These are phyloP conservation scores for Neonothopanus nambi DNA, from an alignment of 1,284 basidiomycete genomes.

Conservation along the genomic window DNA sequence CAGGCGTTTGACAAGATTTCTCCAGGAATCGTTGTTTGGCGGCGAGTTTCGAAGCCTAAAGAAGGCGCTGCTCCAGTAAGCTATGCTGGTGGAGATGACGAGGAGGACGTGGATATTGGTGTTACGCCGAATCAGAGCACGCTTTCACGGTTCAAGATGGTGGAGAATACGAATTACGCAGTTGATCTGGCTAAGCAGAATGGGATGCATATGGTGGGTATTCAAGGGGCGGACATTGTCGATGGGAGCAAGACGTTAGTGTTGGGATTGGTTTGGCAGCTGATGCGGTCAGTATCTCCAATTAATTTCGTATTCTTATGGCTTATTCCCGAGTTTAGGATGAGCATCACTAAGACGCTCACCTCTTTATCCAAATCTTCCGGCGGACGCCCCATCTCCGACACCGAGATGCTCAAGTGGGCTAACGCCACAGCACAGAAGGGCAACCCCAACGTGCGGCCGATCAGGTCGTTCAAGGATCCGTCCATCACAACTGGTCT, in stretches of 20 bases:
- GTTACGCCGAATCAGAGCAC: conserved; percentile 80
- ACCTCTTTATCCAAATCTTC: conserved; percentile 73
- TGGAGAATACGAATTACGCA: conserved; percentile 97
- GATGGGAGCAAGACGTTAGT: conserved; percentile 91
- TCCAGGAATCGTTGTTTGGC: conserved; percentile 92
- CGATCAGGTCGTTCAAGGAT: conserved; percentile 94
- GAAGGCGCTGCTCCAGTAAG: conserved; percentile 53
- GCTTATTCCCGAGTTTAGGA: conserved; percentile 35
- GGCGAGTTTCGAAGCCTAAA: conserved; percentile 91
- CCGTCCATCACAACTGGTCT: conserved; percentile 86
- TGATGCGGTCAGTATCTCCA: conserved; percentile 74
- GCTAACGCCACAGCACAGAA: conserved; percentile 88
- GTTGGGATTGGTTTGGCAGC: conserved; percentile 95
- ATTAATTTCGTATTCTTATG: neutral
- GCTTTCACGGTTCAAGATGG: conserved; percentile 93
- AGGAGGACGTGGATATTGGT: conserved; percentile 75
- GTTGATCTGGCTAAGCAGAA: conserved; percentile 93
- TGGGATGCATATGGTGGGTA: conserved; percentile 95
- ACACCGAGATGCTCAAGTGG: conserved; percentile 95
- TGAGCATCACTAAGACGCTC: conserved; percentile 94
- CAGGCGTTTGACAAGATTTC: conserved; percentile 97
- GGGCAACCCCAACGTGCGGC: conserved; percentile 62
- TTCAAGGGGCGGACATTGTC: conserved; percentile 97
- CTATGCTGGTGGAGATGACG: conserved; percentile 41
- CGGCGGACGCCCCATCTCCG: conserved; percentile 80